phyloP scores from a whole-genome alignment of 2,329 filamentous ascomycete genomes.

The Lachnellula cervina region DNA sequence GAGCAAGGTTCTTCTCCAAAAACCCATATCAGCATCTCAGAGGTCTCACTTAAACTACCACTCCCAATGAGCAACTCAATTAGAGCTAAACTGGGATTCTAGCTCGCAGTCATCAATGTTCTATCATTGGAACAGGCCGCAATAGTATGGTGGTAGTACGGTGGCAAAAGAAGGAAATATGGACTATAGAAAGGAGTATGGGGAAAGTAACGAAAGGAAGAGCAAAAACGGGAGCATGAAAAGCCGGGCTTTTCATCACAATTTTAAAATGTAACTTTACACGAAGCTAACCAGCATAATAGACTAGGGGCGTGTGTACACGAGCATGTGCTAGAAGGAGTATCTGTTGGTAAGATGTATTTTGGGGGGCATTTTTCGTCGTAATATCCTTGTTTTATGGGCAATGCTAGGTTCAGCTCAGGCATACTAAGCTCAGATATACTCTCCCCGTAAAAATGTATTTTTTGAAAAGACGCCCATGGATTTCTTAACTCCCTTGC shows the following conservation, averaged over 20 bases:
- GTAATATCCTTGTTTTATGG: not conserved
- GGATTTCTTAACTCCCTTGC: slow-evolving; percentile 26
- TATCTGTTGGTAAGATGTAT: slow-evolving; percentile 10
- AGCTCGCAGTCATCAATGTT: not conserved
- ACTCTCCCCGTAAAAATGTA: not conserved
- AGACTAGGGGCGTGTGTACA: slow-evolving; percentile 9
- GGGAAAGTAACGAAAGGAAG: slow-evolving; percentile 3
- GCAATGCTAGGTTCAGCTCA: not conserved
- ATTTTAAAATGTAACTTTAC: not conserved
- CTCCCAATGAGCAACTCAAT: not conserved
- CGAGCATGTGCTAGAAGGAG: slow-evolving; percentile 9
- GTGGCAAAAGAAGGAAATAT: slow-evolving; percentile 5
- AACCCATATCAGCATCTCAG: too few species aligned
- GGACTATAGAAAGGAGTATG: slow-evolving; percentile 7
- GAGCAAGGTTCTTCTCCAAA: too few species aligned
- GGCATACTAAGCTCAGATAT: not conserved
- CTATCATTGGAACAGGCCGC: slow-evolving; percentile 6
- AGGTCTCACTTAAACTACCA: too few species aligned
- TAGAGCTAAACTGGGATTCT: not conserved
- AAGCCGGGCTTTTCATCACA: not conserved
- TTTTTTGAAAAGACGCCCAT: slow-evolving; percentile 2
- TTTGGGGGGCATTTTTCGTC: not conserved
- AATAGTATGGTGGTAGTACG: slow-evolving; percentile 2
- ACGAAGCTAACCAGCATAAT: not conserved
- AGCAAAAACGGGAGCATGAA: slow-evolving; percentile 3